These are phyloP conservation scores for Annulohypoxylon nitens DNA, from an alignment of 495 filamentous ascomycete genomes.

Conservation along the genomic window DNA sequence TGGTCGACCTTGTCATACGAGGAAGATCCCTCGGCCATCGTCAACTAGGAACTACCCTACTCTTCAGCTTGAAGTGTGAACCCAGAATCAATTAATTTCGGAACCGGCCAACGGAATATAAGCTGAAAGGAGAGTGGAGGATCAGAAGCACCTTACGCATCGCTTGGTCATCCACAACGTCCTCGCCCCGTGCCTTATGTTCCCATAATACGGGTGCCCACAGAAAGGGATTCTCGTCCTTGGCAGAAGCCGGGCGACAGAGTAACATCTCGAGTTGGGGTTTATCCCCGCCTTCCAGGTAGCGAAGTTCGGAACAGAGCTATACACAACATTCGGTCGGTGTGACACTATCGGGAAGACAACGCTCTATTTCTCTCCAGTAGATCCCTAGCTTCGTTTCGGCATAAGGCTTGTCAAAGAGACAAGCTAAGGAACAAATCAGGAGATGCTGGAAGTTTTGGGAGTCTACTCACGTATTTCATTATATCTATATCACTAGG, in stretches of 20 bases:
- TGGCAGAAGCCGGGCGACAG: conserved; percentile 38
- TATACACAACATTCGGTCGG: conserved; percentile 36
- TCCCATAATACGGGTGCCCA: conserved; percentile 26
- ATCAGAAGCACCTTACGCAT: not conserved
- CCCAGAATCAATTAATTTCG: not conserved
- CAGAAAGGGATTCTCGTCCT: conserved; percentile 39
- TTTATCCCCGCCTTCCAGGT: conserved; percentile 37
- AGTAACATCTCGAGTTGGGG: conserved; percentile 23
- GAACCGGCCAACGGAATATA: conserved; percentile 8
- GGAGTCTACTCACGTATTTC: conserved; percentile 13
- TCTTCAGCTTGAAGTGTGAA: not conserved
- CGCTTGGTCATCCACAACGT: conserved; percentile 6
- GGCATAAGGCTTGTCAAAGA: conserved; percentile 1
- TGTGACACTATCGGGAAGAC: conserved; percentile 35
- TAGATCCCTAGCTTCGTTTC: not conserved
- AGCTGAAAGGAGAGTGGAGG: not conserved
- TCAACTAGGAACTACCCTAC: conserved; percentile 1
- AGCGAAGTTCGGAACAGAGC: conserved; percentile 37
- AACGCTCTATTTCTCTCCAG: not conserved
- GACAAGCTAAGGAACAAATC: not conserved
- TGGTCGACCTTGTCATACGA: conserved; percentile 25
- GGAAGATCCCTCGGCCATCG: conserved; percentile 21
- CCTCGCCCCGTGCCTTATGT: conserved; percentile 2
- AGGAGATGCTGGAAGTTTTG: not conserved
- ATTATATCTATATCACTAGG: not conserved